A percentile compares a stretch with the other conserved stretches of the same genome.
These are phyloP conservation scores for Aspergillus neoniger DNA, from an alignment of 2,329 filamentous ascomycete genomes.

Conservation along the genomic window DNA sequence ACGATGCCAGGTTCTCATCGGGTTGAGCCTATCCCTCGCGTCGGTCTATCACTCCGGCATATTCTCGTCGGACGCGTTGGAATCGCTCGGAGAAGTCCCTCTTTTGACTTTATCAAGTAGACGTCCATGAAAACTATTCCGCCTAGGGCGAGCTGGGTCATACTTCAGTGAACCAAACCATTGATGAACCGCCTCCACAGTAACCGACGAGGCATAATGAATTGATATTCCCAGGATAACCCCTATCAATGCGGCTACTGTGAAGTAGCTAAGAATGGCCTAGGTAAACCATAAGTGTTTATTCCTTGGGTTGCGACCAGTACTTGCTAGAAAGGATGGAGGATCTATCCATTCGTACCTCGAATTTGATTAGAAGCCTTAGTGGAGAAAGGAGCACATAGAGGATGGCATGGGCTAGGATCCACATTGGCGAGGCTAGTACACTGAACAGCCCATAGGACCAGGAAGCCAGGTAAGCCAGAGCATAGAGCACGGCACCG, in stretches of 20 bases:
- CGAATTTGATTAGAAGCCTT: constrained; percentile 54
- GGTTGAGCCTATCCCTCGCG: not conserved
- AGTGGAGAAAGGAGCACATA: constrained; percentile 52
- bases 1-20: constrained; percentile 20
- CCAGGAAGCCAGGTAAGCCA: constrained; percentile 22
- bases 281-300: constrained; percentile 20
- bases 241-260: constrained; percentile 69
- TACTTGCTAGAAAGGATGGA: not conserved
- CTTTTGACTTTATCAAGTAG: not conserved
- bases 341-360: constrained; percentile 47
- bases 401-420: constrained; percentile 48
- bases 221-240: constrained; percentile 62
- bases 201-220: constrained; percentile 56
- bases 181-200: constrained; percentile 55
- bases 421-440: constrained; percentile 51
- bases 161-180: constrained; percentile 40
- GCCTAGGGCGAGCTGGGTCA: not conserved
- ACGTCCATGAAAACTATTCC: not conserved
- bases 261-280: constrained; percentile 58
- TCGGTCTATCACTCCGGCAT: not conserved
- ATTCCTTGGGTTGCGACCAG: not conserved
- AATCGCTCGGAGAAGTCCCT: not conserved
- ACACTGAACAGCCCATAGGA: constrained; percentile 36
- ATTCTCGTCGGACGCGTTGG: not conserved
- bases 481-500: constrained; percentile 14